phyloP scores from a whole-genome alignment of 495 filamentous ascomycete genomes.

The Lepidopterella palustris region DNA sequence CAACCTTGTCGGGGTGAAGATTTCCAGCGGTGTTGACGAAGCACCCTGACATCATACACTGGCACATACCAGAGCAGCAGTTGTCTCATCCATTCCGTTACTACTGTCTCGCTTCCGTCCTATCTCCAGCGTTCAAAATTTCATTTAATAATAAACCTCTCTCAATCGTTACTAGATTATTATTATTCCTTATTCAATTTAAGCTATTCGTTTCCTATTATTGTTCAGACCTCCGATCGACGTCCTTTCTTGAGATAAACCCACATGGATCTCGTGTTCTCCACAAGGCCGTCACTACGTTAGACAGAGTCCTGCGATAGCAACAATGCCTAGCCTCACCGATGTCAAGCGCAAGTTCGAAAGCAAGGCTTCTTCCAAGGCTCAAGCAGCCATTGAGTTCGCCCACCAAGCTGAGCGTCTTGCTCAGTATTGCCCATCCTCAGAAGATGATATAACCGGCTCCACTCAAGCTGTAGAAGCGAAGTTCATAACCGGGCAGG shows the following conservation, averaged over 20 bases:
- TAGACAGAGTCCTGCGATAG: neutral
- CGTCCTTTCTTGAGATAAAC: neutral
- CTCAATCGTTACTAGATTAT: neutral
- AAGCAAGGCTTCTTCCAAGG: slow-evolving; percentile 24
- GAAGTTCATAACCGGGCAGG: slow-evolving; percentile 59
- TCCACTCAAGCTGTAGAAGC: slow-evolving; percentile 55
- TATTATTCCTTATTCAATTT: neutral
- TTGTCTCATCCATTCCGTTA: neutral
- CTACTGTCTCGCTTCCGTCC: neutral
- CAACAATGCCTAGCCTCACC: slow-evolving; percentile 15
- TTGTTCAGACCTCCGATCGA: neutral
- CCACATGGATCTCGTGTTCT: slow-evolving; percentile 1
- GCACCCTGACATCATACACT: neutral
- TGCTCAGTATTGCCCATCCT: slow-evolving; percentile 27
- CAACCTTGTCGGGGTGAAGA: too few species aligned
- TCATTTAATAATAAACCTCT: neutral
- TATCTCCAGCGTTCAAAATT: neutral
- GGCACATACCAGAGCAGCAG: neutral
- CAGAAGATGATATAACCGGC: slow-evolving; percentile 31
- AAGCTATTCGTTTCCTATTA: neutral
- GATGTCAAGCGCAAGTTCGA: slow-evolving; percentile 11
- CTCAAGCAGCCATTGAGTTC: slow-evolving; percentile 35
- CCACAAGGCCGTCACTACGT: slow-evolving; percentile 5
- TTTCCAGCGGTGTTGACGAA: too few species aligned
- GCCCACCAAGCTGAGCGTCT: slow-evolving; percentile 57